Base-by-base conservation (phyloP, 768 basidiomycete species). In the Nevesoporus exiguus region DNA sequence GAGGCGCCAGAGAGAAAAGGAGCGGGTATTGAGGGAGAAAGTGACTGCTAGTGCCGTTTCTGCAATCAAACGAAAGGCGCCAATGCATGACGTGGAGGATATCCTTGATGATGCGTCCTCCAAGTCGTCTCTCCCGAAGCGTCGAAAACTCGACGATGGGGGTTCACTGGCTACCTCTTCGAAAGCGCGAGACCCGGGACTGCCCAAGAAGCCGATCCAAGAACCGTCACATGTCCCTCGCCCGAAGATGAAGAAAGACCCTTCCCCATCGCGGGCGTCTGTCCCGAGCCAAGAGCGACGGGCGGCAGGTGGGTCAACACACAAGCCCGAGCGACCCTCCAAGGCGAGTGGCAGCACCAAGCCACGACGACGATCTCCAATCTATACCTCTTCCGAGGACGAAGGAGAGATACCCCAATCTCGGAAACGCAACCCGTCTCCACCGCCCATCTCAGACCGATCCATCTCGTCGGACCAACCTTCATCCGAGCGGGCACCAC, bases 371-470 rank as follows among this genome's bases (percentile, higher is more conserved):
- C 75, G 71, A 40, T 81, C 83, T 3, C 84, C 83, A 1, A 78
- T 83, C 47, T 86, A 84, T 56, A 86, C 86, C 1, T 85, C 85
- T 1, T 84, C 85, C 1, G 84, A 84, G 36, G 81, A 86, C 47
- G 82, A 84, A 62, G 75, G 74, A 22, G 75, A 79, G 54, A 69
- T 68, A 9, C 65, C 68, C 2, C 66, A 71, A 49, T 55, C 68
- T 39, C 59, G 56, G 37, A 65, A 60, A 60, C 57, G 59, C 55
- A 67, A 50, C 45, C 50, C 33, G 50, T 70, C 73, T 10, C 72
- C 72, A 5, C 61, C 63, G 0, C 52, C 67, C 14, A 33, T 54
- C 22, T 55, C 69, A 11, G 65, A 66, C 17, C 52, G 67, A 1
- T 65, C 65, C 14, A 47, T 55, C 33, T 55, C 64, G 30, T 66